These are phyloP conservation scores for Lasiosphaeria miniovina DNA, from an alignment of 495 filamentous ascomycete genomes.

Conservation along the genomic window DNA sequence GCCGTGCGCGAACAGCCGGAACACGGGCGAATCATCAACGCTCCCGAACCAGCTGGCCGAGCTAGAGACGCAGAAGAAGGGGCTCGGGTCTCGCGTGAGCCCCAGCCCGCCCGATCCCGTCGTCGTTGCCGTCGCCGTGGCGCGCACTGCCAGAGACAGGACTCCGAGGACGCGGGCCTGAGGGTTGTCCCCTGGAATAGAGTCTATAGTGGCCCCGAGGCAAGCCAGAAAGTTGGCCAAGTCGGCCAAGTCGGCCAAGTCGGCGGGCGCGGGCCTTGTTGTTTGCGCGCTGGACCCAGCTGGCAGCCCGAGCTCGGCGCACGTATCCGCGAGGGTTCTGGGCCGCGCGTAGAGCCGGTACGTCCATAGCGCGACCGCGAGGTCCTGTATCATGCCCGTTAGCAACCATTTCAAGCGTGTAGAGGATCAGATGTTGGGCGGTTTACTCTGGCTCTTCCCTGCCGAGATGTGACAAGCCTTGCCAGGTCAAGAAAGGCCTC, in stretches of 20 bases:
- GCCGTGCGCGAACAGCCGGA: not conserved
- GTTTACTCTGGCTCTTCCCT: not conserved
- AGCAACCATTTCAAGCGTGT: not conserved
- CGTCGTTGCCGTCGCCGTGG: not conserved
- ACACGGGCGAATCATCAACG: not conserved
- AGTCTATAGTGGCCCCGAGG: not conserved
- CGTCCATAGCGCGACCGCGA: not conserved
- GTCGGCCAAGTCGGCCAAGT: not conserved
- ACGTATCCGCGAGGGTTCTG: not conserved
- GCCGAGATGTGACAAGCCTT: not conserved
- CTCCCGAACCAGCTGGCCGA: not conserved
- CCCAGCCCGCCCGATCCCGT: not conserved
- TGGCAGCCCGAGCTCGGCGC: not conserved
- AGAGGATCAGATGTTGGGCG: not conserved
- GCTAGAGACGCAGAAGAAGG: not conserved
- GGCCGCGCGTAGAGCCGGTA: not conserved
- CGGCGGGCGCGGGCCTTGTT: not conserved
- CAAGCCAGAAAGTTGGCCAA: not conserved
- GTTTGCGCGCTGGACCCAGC: not conserved
- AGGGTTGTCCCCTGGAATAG: not conserved
- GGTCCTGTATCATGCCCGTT: not conserved
- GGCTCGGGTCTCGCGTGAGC: not conserved
- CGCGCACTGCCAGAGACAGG: not conserved
- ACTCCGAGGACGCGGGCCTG: not conserved
- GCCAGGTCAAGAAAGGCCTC: not conserved